phyloP scores from a whole-genome alignment of 164 flowering plant species.

The Sextonia rubra region DNA sequence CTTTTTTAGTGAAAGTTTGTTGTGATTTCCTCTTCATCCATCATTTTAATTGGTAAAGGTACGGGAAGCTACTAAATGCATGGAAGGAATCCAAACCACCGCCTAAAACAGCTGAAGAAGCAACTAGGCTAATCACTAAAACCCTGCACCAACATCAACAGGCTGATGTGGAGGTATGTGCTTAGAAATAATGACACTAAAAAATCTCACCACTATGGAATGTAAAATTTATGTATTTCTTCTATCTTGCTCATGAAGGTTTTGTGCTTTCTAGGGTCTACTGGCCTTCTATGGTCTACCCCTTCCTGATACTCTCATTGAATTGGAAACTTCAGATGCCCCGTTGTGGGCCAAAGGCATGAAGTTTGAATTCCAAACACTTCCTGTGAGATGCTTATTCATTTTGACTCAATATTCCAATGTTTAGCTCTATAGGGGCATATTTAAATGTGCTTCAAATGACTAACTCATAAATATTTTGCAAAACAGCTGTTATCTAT shows the following conservation, averaged over 20 bases:
- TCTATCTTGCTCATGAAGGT: background rate
- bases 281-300: conserved; percentile 79
- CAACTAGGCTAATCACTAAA: conserved; percentile 56
- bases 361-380: conserved; percentile 55
- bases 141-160: conserved; percentile 63
- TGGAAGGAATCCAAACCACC: conserved; percentile 81
- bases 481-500: background rate
- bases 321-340: conserved; percentile 26
- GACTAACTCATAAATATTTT: background rate
- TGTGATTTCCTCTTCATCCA: background rate
- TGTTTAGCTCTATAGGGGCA: background rate
- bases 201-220: background rate
- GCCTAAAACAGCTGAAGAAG: conserved; percentile 75
- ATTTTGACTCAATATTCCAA: background rate
- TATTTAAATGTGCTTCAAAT: background rate
- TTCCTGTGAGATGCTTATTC: conserved; percentile 45
- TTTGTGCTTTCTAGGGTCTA: conserved; percentile 45
- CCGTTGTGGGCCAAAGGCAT: conserved; percentile 47
- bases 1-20: too few species aligned
- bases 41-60: conserved; percentile 39
- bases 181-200: background rate
- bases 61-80: conserved; percentile 53
- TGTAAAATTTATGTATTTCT: background rate
- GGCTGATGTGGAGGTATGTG: conserved; percentile 75
- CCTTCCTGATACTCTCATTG: conserved; percentile 38